Conservation (phyloP, 805 yeast species). For the Barnettozyma pratensis region DNA sequence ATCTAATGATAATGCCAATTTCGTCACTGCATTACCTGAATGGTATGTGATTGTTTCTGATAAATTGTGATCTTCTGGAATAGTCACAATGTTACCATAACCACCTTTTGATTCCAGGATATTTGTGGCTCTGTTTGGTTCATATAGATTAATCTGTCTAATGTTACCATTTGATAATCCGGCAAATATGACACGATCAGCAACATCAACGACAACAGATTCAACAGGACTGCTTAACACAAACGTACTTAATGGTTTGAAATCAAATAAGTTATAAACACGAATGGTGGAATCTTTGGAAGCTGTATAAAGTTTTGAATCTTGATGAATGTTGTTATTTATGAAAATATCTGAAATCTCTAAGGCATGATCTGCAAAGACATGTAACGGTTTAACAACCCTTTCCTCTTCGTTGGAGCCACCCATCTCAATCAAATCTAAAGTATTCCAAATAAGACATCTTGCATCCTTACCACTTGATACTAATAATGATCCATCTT, state of each 20-base stretch:
- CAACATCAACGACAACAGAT: conserved; percentile 66
- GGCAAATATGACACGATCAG: conserved; percentile 66
- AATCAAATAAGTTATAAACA: conserved; percentile 48
- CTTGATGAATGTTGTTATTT: conserved; percentile 48
- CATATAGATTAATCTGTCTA: conserved; percentile 48
- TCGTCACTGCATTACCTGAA: conserved; percentile 38
- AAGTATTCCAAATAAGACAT: conserved; percentile 64
- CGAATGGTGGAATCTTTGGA: conserved; percentile 75
- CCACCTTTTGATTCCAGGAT: conserved; percentile 25
- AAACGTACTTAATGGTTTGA: conserved; percentile 58
- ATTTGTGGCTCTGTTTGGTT: conserved; percentile 23
- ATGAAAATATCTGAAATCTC: conserved; percentile 45
- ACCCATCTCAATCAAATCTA: conserved; percentile 46
- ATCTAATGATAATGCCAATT: conserved; percentile 61
- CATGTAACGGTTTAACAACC: conserved; percentile 48
- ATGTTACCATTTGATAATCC: conserved; percentile 65
- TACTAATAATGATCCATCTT: conserved; percentile 60
- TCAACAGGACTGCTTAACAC: conserved; percentile 57
- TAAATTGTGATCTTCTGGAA: conserved; percentile 44
- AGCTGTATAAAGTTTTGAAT: conserved; percentile 58
- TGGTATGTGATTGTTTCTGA: conserved; percentile 50
- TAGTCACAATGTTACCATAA: conserved; percentile 25
- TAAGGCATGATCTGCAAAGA: conserved; percentile 51
- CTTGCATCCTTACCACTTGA: conserved; percentile 84
- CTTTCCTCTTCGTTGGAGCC: conserved; percentile 26